Base-by-base conservation (phyloP, 2,329 filamentous ascomycete species). In the Ophiostoma triangulosporum region DNA sequence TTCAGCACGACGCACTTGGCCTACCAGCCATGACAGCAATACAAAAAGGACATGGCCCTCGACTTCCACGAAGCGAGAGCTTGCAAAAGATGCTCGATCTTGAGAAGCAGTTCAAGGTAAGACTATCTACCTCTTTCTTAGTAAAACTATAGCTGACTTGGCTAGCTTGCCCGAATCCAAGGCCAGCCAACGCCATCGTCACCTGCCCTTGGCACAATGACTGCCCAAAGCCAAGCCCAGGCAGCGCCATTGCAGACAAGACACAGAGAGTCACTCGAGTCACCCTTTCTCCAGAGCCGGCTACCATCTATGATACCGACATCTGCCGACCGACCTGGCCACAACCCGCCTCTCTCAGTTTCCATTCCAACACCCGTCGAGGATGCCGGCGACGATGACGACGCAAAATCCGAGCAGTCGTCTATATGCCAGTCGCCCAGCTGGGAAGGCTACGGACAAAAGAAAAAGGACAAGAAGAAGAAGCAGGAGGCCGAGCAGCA, bases 381-480 rank as follows among this genome's bases (percentile, higher is more conserved):
- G 9, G 24, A 12, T 32, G 15, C 36, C 56, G 15, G 60, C 61
- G 60, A 62, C 11, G 58, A 71, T 45, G 62, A 65, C 11, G 63
- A 65, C 26, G 54, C 60, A n/a, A 63, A 65, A 57, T 72, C 70
- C 3, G 71, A 72, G 49, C 64, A 70, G 48, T 73, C 71, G 3
- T 74, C 72, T 0, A 77, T 81, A 52, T 83, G 79, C 57, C 76
- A 80, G 53, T 82, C 79, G 1, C 79, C 79, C 1, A 80, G 73
- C 53, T 82, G 79, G 79, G 77, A 80, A 57, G 73, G 75, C 22
- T 77, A 77, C 59, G 70, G 71, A 3, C 70, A 73, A 20, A 73
- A 69, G 58, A 78, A 75, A 59, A 75, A 69, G 58, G 77, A 74
- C 59, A 75, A 72, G 61, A 74, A 77, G 57, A 77, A 74, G 62